phyloP scores from a whole-genome alignment of 805 yeast genomes.

The Suhomyces tanzawaensis region DNA sequence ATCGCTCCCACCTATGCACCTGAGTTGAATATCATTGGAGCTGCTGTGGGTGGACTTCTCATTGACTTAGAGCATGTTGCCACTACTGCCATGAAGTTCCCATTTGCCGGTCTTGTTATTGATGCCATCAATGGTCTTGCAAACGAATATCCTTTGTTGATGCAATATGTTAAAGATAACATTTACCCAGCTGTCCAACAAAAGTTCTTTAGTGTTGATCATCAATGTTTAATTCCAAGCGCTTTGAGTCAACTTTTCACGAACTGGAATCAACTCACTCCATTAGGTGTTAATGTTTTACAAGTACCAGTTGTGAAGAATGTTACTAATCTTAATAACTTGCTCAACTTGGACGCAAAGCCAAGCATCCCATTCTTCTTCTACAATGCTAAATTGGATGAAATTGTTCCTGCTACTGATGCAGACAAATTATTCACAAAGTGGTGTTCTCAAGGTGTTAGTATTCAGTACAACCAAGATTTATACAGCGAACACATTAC shows the following conservation, averaged over 20 bases:
- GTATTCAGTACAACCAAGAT: slow-evolving; percentile 7
- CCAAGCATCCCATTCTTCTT: slow-evolving; percentile 12
- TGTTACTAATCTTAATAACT: slow-evolving; percentile 1
- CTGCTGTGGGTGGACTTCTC: slow-evolving; percentile 36
- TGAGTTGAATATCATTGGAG: slow-evolving; percentile 24
- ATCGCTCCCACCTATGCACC: slow-evolving; percentile 25
- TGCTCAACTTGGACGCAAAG: slow-evolving; percentile 1
- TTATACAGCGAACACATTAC: slow-evolving; percentile 23
- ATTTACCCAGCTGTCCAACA: slow-evolving; percentile 5
- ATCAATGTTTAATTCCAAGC: slow-evolving; percentile 4
- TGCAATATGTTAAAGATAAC: slow-evolving; percentile 3
- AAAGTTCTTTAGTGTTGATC: not conserved
- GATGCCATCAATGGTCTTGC: slow-evolving; percentile 29
- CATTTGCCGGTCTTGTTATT: slow-evolving; percentile 29
- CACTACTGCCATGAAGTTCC: slow-evolving; percentile 21
- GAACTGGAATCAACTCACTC: not conserved
- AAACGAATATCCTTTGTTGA: slow-evolving; percentile 28
- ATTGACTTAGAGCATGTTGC: slow-evolving; percentile 29
- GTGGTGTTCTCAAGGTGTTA: slow-evolving; percentile 19
- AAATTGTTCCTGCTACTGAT: slow-evolving; percentile 10
- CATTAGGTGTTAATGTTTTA: slow-evolving; percentile 1
- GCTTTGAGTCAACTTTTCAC: not conserved
- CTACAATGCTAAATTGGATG: slow-evolving; percentile 10
- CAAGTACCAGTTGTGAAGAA: slow-evolving; percentile 2
- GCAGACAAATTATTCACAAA: slow-evolving; percentile 17